Evolutionary conservation across 768 basidiomycete species (phyloP).

Genomic region (Wakefieldia striispora): DNA sequence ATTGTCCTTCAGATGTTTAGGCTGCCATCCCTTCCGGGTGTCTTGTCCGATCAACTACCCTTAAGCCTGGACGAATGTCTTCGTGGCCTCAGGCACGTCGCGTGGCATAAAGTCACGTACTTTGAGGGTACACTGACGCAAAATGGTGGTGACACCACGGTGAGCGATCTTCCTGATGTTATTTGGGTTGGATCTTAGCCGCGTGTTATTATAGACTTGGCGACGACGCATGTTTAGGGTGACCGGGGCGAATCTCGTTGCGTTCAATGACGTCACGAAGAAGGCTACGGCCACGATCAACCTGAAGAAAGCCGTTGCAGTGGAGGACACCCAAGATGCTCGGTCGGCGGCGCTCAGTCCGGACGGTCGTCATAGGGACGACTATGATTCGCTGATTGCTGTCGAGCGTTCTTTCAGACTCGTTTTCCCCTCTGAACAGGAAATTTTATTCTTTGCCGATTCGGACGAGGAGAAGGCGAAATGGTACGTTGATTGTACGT

Average conservation of each 20-base stretch:
- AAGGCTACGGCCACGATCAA: conserved; percentile 89
- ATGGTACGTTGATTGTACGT: conserved; percentile 60
- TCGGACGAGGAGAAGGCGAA: conserved; percentile 80
- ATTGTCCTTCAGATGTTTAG: conserved; percentile 89
- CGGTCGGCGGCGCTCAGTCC: conserved; percentile 47
- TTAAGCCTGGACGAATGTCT: conserved; percentile 92
- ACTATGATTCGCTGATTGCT: conserved; percentile 62
- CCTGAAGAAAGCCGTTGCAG: conserved; percentile 73
- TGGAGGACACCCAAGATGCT: conserved; percentile 73
- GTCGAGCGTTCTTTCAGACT: conserved; percentile 86
- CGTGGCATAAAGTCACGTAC: conserved; percentile 94
- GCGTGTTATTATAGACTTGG: conserved; percentile 54
- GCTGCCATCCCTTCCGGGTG: conserved; percentile 83
- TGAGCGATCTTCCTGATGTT: conserved; percentile 39
- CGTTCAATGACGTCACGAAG: conserved; percentile 92
- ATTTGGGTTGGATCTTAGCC: neutral
- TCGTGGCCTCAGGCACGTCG: conserved; percentile 82
- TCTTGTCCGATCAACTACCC: conserved; percentile 74
- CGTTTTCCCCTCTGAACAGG: conserved; percentile 70
- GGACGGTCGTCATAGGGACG: conserved; percentile 44
- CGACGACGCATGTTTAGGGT: conserved; percentile 80
- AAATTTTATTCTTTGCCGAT: conserved; percentile 90
- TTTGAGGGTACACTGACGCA: conserved; percentile 93
- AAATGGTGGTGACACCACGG: conserved; percentile 87
- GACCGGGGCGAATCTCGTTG: conserved; percentile 81